Evolutionary conservation across 2,329 filamentous ascomycete genomes (phyloP).

Genomic region (Immersiporthe knoxdaviesiana): DNA sequence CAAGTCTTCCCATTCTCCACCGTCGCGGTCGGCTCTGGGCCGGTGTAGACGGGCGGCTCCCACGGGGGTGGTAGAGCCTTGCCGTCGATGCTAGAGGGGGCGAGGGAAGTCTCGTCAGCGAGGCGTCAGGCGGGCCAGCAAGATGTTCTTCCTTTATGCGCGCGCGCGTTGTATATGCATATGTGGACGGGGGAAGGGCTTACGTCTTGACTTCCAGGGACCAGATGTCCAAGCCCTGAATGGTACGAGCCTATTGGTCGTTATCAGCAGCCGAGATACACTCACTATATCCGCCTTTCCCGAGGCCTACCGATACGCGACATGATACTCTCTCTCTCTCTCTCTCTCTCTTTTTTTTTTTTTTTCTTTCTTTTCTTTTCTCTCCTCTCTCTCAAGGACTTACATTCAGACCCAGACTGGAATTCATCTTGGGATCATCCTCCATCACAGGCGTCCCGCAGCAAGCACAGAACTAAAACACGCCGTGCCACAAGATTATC

Average conservation of each 20-base stretch:
- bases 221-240: slow-evolving; percentile 24
- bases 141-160: no score
- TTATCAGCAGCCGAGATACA: slow-evolving; percentile 13
- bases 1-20: slow-evolving; percentile 44
- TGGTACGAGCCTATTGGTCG: slow-evolving; percentile 19
- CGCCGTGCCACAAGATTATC: neutral
- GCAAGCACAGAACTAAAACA: slow-evolving; percentile 52
- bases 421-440: slow-evolving; percentile 32
- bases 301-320: no score
- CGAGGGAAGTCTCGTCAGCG: neutral
- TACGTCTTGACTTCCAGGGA: slow-evolving; percentile 15
- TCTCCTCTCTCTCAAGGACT: slow-evolving; percentile 28
- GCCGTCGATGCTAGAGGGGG: slow-evolving; percentile 45
- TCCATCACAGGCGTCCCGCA: slow-evolving; percentile 52
- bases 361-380: neutral
- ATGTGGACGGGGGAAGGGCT: neutral
- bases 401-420: slow-evolving; percentile 45
- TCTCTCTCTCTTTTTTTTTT: no score
- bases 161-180: neutral
- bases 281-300: neutral
- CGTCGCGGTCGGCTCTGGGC: slow-evolving; percentile 43
- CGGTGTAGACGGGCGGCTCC: slow-evolving; percentile 43
- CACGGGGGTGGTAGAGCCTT: slow-evolving; percentile 39
- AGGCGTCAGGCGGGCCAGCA: no score
- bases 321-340: neutral